Percentiles rank a stretch among this genome's conserved stretches.
Evolutionary conservation across 768 basidiomycete genomes (phyloP).

Genomic region (Tephrocybe sp.): DNA sequence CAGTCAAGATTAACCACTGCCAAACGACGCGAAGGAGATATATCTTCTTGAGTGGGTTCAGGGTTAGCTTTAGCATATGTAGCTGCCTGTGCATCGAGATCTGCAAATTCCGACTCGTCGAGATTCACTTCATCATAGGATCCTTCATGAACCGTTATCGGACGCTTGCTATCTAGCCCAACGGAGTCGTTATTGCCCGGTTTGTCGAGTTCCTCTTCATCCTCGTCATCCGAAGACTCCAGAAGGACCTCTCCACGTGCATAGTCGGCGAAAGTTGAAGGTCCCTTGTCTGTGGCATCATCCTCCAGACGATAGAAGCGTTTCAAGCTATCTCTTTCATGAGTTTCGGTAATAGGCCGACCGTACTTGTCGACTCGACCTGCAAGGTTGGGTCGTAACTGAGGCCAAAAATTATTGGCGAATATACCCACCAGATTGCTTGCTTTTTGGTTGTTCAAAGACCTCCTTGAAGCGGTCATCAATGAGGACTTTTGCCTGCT

Average conservation of each 20-base stretch:
- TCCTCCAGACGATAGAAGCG: slow-evolving; percentile 76
- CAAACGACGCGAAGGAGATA: slow-evolving; percentile 60
- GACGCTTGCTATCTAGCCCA: slow-evolving; percentile 43
- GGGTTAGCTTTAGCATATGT: slow-evolving; percentile 52
- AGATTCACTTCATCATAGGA: slow-evolving; percentile 68
- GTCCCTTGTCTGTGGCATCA: slow-evolving; percentile 28
- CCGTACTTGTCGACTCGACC: slow-evolving; percentile 90
- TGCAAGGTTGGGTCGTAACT: slow-evolving; percentile 23
- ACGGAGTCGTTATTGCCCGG: slow-evolving; percentile 39
- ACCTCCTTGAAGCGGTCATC: slow-evolving; percentile 91
- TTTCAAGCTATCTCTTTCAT: slow-evolving; percentile 72
- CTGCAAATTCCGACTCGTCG: slow-evolving; percentile 71
- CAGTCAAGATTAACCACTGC: slow-evolving; percentile 97
- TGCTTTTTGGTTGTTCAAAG: slow-evolving; percentile 47
- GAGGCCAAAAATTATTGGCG: neutral
- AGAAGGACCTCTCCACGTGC: slow-evolving; percentile 88
- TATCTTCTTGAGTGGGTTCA: slow-evolving; percentile 36
- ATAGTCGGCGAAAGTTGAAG: slow-evolving; percentile 57
- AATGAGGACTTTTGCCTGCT: slow-evolving; percentile 77
- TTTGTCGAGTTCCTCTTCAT: slow-evolving; percentile 21
- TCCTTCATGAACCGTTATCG: slow-evolving; percentile 33
- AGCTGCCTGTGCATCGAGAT: slow-evolving; percentile 72
- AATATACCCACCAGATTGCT: slow-evolving; percentile 15
- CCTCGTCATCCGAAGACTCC: slow-evolving; percentile 84
- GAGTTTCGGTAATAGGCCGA: slow-evolving; percentile 59